phyloP scores from a whole-genome alignment of 2,329 filamentous ascomycete genomes.

The Ascochyta clinopodiicola region DNA sequence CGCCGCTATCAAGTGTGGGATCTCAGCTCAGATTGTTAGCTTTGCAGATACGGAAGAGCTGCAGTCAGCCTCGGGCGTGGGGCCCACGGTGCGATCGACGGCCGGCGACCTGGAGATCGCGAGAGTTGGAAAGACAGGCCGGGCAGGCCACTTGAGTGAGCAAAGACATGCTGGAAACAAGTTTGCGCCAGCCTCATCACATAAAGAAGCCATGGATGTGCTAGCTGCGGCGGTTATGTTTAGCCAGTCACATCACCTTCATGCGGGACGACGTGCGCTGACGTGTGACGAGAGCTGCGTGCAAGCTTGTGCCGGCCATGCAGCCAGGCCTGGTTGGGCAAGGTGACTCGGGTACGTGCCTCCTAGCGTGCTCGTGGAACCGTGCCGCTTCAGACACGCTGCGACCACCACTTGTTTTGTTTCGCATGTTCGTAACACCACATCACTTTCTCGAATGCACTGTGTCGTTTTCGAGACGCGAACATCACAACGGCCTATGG shows the following conservation, averaged over 20 bases:
- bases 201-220: constrained; percentile 12
- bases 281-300: constrained; percentile 21
- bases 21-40: constrained; percentile 11
- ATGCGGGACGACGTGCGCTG: constrained; percentile 16
- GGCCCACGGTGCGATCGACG: constrained; percentile 15
- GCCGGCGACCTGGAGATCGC: constrained; percentile 8
- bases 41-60: constrained; percentile 4
- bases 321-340: constrained; percentile 7
- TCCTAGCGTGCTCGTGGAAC: constrained; percentile 11
- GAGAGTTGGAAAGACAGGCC: neutral
- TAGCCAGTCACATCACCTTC: constrained; percentile 16
- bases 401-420: constrained; percentile 5
- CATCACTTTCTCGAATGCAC: constrained; percentile 2
- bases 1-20: constrained; percentile 6
- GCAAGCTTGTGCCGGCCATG: constrained; percentile 13
- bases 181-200: constrained; percentile 15
- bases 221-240: constrained; percentile 20
- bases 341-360: constrained; percentile 1
- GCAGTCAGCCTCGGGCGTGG: constrained; percentile 13
- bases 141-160: constrained; percentile 1
- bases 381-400: constrained; percentile 8
- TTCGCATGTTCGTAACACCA: constrained; percentile 8
- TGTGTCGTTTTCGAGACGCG: neutral
- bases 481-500: neutral
- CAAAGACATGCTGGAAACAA: constrained; percentile 10